Evolutionary conservation across 345 rosid species (phyloP).

Genomic region (Pelargonium nanum): DNA sequence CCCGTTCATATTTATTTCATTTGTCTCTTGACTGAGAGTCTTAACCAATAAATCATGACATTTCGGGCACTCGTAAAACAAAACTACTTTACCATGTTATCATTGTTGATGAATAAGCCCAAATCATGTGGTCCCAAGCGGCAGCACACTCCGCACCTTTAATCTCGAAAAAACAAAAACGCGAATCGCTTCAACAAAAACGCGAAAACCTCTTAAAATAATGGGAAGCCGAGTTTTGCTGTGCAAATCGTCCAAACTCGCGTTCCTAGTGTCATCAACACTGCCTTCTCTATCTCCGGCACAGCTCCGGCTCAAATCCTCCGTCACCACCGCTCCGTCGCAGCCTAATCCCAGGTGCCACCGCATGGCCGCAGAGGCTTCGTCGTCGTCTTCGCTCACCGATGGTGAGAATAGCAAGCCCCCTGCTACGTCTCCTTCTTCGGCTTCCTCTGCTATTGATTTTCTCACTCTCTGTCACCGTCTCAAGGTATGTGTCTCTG

Average conservation of each 20-base stretch:
- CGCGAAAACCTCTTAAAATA: not conserved
- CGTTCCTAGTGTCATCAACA: slow-evolving; percentile 22
- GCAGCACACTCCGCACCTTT: not conserved
- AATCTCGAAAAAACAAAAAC: not conserved
- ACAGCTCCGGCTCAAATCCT: slow-evolving; percentile 26
- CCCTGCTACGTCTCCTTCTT: slow-evolving; percentile 18
- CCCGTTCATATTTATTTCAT: too few species aligned
- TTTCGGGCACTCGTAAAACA: too few species aligned
- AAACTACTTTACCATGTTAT: too few species aligned
- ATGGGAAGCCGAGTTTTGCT: slow-evolving; percentile 31
- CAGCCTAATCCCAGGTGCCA: slow-evolving; percentile 19
- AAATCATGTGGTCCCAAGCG: too few species aligned
- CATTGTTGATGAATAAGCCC: too few species aligned
- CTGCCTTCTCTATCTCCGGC: slow-evolving; percentile 21
- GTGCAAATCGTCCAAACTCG: slow-evolving; percentile 36
- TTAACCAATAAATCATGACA: too few species aligned
- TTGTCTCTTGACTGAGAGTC: too few species aligned
- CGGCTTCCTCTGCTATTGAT: slow-evolving; percentile 66
- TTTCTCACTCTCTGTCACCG: slow-evolving; percentile 86
- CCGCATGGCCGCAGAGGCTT: slow-evolving; percentile 35
- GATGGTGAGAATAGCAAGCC: slow-evolving; percentile 18
- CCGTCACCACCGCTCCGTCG: slow-evolving; percentile 17
- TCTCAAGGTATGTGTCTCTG: slow-evolving; percentile 53
- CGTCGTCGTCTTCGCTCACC: slow-evolving; percentile 31
- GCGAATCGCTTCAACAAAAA: not conserved